phyloP scores from a whole-genome alignment of 805 yeast species.

The Cyberlindnera sargentensis region DNA sequence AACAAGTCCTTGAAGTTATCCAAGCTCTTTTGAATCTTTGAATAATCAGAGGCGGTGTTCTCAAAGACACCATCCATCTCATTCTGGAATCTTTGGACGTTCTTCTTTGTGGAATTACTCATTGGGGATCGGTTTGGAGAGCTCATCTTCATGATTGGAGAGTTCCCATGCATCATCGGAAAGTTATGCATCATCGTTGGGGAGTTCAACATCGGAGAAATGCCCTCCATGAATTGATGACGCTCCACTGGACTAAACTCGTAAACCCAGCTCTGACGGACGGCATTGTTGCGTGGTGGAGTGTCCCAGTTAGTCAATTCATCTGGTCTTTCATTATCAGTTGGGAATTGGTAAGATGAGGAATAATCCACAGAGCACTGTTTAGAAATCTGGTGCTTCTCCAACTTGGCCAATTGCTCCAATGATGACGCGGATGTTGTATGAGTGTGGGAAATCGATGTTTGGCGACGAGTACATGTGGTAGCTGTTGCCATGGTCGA shows the following conservation, averaged over 20 bases:
- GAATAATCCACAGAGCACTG: constrained; percentile 14
- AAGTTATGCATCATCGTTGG: not conserved
- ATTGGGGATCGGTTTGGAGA: constrained; percentile 4
- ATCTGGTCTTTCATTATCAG: not conserved
- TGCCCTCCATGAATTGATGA: constrained; percentile 4
- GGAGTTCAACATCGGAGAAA: constrained; percentile 2
- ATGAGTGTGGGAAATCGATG: constrained; percentile 8
- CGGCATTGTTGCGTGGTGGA: constrained; percentile 16
- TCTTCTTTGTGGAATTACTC: constrained; percentile 1
- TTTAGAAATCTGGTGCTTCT: constrained; percentile 17
- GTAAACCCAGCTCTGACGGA: constrained; percentile 22
- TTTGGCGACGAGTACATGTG: constrained; percentile 7
- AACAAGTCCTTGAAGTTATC: not conserved
- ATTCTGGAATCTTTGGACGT: not conserved
- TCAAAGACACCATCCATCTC: constrained; percentile 1
- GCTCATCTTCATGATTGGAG: not conserved
- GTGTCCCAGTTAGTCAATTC: constrained; percentile 15
- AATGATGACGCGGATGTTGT: constrained; percentile 15
- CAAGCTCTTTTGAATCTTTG: not conserved
- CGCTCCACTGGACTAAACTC: constrained; percentile 4
- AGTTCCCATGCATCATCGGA: not conserved
- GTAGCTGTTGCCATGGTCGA: constrained; percentile 15
- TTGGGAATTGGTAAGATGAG: constrained; percentile 3
- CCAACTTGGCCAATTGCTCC: constrained; percentile 18
- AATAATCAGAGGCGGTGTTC: not conserved